Conservation (phyloP, 192 early-diverging fungal species). For the Coemansia sp. region DNA sequence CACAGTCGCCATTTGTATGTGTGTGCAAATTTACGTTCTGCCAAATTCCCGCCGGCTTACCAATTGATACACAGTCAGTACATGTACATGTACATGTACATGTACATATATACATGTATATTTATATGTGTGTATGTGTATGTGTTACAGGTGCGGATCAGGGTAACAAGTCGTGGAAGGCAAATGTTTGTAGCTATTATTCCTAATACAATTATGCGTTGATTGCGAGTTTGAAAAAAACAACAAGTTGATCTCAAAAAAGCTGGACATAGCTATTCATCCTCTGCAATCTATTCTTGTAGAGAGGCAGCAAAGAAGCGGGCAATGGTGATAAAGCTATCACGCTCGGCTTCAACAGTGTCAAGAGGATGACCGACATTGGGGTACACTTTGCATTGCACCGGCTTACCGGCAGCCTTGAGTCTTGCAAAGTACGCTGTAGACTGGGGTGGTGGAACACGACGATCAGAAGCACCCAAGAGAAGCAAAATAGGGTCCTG, state of each 20-base stretch:
- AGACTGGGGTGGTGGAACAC: slow-evolving; percentile 69
- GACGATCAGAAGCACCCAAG: slow-evolving; percentile 64
- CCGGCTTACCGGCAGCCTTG: slow-evolving; percentile 36
- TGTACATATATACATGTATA: not conserved
- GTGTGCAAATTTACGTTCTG: no score
- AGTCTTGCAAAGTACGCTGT: slow-evolving; percentile 40
- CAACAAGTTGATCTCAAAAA: not conserved
- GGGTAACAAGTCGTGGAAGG: no score
- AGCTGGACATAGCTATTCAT: not conserved
- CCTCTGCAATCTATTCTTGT: not conserved
- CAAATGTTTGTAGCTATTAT: no score
- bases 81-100: not conserved
- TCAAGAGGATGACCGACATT: slow-evolving; percentile 59
- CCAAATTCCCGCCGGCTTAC: no score
- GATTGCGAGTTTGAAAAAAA: no score
- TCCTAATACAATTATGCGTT: no score
- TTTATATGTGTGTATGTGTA: slow-evolving; percentile 53
- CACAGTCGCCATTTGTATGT: no score
- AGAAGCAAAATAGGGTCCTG: slow-evolving; percentile 62
- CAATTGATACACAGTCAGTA: no score
- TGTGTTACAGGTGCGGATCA: slow-evolving; percentile 64
- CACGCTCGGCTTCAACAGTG: slow-evolving; percentile 58
- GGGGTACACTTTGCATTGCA: slow-evolving; percentile 55
- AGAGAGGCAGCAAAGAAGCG: slow-evolving; percentile 41
- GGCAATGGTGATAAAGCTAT: slow-evolving; percentile 35